These are phyloP conservation scores for Hortiboletus rubellus DNA, from an alignment of 1,284 basidiomycete species.

Conservation along the genomic window DNA sequence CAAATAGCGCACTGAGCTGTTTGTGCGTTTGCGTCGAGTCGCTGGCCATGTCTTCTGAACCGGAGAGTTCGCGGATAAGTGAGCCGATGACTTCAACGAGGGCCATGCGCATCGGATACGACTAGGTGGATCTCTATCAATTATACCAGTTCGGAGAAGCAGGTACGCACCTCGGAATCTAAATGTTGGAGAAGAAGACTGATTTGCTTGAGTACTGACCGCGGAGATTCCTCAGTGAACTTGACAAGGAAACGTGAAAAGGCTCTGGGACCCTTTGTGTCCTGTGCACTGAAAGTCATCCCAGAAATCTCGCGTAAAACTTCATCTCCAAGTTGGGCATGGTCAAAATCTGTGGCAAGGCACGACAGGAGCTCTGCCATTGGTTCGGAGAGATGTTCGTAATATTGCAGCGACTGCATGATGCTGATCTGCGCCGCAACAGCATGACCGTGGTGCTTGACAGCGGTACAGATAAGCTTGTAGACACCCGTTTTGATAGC, in stretches of 20 bases:
- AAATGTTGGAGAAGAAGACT: slow-evolving; percentile 82
- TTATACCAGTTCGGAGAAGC: neutral
- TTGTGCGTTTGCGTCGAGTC: slow-evolving; percentile 68
- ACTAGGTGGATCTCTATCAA: slow-evolving; percentile 44
- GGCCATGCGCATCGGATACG: slow-evolving; percentile 95
- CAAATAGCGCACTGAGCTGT: slow-evolving; percentile 83
- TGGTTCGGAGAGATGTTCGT: slow-evolving; percentile 91
- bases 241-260: slow-evolving; percentile 87
- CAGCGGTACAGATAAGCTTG: slow-evolving; percentile 88
- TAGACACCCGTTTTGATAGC: slow-evolving; percentile 76
- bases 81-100: slow-evolving; percentile 84
- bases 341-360: slow-evolving; percentile 86
- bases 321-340: slow-evolving; percentile 88
- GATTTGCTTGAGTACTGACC: slow-evolving; percentile 90
- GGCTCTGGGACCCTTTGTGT: slow-evolving; percentile 85
- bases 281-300: slow-evolving; percentile 77
- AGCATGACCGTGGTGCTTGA: slow-evolving; percentile 88
- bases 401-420: slow-evolving; percentile 91
- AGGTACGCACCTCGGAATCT: slow-evolving; percentile 80
- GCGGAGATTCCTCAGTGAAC: slow-evolving; percentile 81
- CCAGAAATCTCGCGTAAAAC: slow-evolving; percentile 83
- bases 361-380: slow-evolving; percentile 89
- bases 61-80: slow-evolving; percentile 77
- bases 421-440: slow-evolving; percentile 87
- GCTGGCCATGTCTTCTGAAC: slow-evolving; percentile 48